Conservation (phyloP, 164 flowering plant species). For the Magnolia kwangsiensis region DNA sequence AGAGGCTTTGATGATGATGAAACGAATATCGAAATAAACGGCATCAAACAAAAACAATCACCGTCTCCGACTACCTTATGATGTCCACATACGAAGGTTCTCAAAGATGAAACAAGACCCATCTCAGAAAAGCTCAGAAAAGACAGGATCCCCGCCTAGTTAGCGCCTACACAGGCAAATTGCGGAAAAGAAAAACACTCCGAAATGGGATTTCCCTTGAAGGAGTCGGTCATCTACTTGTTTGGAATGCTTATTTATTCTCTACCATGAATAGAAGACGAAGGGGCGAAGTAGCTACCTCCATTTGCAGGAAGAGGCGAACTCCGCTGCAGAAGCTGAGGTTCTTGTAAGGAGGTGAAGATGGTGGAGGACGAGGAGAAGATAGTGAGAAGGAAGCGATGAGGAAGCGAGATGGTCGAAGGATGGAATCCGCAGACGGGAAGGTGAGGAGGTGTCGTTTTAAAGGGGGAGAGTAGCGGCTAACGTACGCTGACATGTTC, state of each 20-base stretch:
- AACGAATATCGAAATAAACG: too few species aligned
- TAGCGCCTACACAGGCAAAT: too few species aligned
- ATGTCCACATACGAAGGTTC: neutral
- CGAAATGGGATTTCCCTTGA: too few species aligned
- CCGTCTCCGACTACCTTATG: too few species aligned
- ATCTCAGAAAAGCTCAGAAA: neutral
- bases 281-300: conserved; percentile 6
- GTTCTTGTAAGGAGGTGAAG: neutral
- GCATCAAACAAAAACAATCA: too few species aligned
- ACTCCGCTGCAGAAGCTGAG: neutral
- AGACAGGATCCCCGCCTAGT: neutral
- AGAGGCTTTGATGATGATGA: too few species aligned
- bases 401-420: neutral
- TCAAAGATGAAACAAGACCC: neutral
- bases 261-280: neutral
- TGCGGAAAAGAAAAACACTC: too few species aligned
- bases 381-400: neutral
- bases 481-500: conserved; percentile 2
- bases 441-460: neutral
- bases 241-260: too few species aligned
- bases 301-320: conserved; percentile 10
- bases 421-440: neutral
- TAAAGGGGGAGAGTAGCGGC: conserved; percentile 4
- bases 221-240: too few species aligned
- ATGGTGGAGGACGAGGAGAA: neutral